Percentiles rank a stretch among this genome's conserved stretches.
Evolutionary conservation across 768 basidiomycete species (phyloP).

Genomic region (Rhodotorula babjevae): DNA sequence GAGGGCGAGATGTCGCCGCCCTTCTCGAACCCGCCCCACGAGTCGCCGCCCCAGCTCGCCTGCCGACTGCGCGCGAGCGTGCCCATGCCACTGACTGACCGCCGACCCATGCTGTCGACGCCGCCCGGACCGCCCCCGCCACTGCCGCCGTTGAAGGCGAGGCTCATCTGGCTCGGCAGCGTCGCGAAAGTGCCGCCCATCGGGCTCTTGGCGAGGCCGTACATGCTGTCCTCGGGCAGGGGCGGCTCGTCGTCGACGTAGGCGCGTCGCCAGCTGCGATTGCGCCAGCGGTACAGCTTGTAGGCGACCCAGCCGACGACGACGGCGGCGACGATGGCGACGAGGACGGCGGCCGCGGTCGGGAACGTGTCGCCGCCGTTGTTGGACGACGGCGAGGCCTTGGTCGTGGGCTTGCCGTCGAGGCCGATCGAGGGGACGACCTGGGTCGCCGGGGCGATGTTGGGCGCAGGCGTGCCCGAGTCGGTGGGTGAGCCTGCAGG

Average conservation of each 20-base stretch:
- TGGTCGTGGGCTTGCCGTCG: constrained; percentile 18
- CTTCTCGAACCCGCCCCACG: constrained; percentile 21
- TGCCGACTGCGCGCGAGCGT: constrained; percentile 9
- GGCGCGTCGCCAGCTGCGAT: neutral
- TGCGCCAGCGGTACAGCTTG: constrained; percentile 26
- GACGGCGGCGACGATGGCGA: constrained; percentile 28
- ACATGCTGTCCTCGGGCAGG: neutral
- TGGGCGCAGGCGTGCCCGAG: constrained; percentile 1
- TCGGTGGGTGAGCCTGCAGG: neutral
- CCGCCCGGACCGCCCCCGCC: neutral
- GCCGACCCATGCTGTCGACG: constrained; percentile 13
- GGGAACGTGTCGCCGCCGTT: constrained; percentile 30
- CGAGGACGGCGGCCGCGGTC: constrained; percentile 28
- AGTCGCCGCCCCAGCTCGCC: constrained; percentile 33
- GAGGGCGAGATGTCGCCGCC: constrained; percentile 24
- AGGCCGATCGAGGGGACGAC: constrained; percentile 27
- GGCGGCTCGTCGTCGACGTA: neutral
- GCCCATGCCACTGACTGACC: constrained; percentile 21
- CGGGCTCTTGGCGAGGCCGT: neutral
- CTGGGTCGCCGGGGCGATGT: constrained; percentile 21
- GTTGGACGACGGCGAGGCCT: neutral
- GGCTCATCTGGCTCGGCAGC: constrained; percentile 27
- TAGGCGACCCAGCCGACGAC: constrained; percentile 26
- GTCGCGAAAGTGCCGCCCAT: constrained; percentile 2
- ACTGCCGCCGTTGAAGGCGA: neutral